Percentiles rank a stretch among this genome's conserved stretches.
Evolutionary conservation across 1,284 basidiomycete genomes (phyloP).

Genomic region (Termitomyces sp.): DNA sequence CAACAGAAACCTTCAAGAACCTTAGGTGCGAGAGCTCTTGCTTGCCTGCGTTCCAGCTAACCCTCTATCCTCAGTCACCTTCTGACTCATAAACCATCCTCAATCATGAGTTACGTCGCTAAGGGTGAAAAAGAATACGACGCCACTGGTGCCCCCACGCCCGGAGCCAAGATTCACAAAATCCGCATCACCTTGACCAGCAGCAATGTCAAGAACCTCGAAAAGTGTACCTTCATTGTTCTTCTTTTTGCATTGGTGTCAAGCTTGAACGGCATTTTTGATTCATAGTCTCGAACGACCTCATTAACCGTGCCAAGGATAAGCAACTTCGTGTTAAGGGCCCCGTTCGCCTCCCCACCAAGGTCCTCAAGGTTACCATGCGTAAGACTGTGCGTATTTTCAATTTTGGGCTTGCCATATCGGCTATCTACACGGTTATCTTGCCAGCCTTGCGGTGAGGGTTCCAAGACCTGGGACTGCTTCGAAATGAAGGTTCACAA

Average conservation of each 20-base stretch:
- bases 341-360: slow-evolving; percentile 98
- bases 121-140: slow-evolving; percentile 98
- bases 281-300: slow-evolving; percentile 81
- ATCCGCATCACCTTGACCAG: slow-evolving; percentile 99
- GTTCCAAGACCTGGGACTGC: slow-evolving; percentile 99
- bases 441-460: slow-evolving; percentile 94
- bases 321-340: slow-evolving; percentile 99
- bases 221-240: slow-evolving; percentile 75
- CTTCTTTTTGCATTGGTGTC: background rate
- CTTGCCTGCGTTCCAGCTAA: background rate
- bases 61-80: slow-evolving; percentile 48
- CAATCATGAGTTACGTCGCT: slow-evolving; percentile 97
- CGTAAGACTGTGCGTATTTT: slow-evolving; percentile 81
- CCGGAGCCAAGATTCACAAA: slow-evolving; percentile 95
- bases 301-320: slow-evolving; percentile 99
- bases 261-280: background rate
- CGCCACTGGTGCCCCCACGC: slow-evolving; percentile 81
- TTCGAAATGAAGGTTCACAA: slow-evolving; percentile 99
- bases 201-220: slow-evolving; percentile 97
- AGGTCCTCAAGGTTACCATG: slow-evolving; percentile 97
- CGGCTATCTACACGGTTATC: slow-evolving; percentile 9
- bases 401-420: background rate
- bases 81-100: slow-evolving; percentile 58
- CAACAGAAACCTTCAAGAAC: slow-evolving; percentile 30
- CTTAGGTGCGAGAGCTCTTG: slow-evolving; percentile 34